Conservation (phyloP, 257 asterid genomes). For the Fraxinus anomala region DNA sequence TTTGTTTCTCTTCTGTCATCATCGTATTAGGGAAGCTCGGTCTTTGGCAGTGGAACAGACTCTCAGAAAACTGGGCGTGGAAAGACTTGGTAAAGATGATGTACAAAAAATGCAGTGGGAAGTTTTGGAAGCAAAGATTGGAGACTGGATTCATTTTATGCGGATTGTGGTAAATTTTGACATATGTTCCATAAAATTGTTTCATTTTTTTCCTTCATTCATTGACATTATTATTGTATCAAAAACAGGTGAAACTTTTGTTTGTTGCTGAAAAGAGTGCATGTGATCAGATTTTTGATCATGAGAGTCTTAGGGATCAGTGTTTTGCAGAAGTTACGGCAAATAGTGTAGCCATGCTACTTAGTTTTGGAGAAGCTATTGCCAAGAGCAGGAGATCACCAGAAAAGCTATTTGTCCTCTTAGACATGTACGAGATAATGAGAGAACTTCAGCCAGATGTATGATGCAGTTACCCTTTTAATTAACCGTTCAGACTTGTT, state of each 20-base stretch:
- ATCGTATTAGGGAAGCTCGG: slow-evolving; percentile 68
- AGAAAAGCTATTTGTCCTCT: slow-evolving; percentile 87
- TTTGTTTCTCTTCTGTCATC: slow-evolving; percentile 15
- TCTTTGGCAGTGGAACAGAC: slow-evolving; percentile 75
- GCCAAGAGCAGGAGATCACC: slow-evolving; percentile 96
- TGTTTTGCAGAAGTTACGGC: slow-evolving; percentile 76
- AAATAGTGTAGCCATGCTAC: slow-evolving; percentile 66
- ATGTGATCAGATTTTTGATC: slow-evolving; percentile 64
- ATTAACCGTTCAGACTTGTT: slow-evolving; percentile 7
- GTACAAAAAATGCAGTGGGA: slow-evolving; percentile 99
- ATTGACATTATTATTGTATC: slow-evolving; percentile 13
- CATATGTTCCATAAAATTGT: not conserved
- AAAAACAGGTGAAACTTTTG: slow-evolving; percentile 74
- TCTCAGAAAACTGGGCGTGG: slow-evolving; percentile 84
- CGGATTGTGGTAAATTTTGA: slow-evolving; percentile 65
- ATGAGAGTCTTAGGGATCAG: slow-evolving; percentile 73
- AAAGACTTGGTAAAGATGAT: slow-evolving; percentile 88
- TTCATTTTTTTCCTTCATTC: slow-evolving; percentile 18
- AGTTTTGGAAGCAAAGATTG: slow-evolving; percentile 87
- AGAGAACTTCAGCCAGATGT: slow-evolving; percentile 90
- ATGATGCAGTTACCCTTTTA: slow-evolving; percentile 19
- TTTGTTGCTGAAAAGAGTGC: slow-evolving; percentile 83
- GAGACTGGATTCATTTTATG: slow-evolving; percentile 84
- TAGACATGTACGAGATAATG: slow-evolving; percentile 94
- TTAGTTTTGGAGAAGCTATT: slow-evolving; percentile 91